Conservation (phyloP, 768 basidiomycete species). For the Tricholoma matsutake region DNA sequence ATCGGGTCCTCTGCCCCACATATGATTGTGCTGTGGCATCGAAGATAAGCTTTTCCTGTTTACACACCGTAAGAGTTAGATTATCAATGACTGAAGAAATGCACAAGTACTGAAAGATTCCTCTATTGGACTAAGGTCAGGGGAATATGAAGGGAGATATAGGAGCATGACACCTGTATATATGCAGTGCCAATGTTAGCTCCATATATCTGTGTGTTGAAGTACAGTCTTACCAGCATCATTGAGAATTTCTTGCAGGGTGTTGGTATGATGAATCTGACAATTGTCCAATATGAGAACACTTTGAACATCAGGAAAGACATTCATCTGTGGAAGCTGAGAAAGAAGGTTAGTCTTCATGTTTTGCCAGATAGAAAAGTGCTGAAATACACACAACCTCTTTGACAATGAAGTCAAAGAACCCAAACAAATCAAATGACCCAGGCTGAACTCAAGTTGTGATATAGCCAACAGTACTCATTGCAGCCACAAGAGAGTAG, state of each 20-base stretch:
- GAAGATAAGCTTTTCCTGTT: not conserved
- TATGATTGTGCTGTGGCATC: not conserved
- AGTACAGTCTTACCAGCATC: not conserved
- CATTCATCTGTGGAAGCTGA: not conserved
- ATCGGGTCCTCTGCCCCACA: not conserved
- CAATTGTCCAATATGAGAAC: too few relatives aligned
- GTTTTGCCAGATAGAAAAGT: not conserved
- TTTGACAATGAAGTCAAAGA: too few relatives aligned
- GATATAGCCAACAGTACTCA: too few relatives aligned
- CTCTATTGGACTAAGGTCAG: not conserved
- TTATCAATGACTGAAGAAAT: not conserved
- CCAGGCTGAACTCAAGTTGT: too few relatives aligned
- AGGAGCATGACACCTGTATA: not conserved
- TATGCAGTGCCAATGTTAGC: not conserved
- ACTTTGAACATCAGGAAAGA: not conserved
- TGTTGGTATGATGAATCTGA: too few relatives aligned
- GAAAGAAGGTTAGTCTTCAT: not conserved
- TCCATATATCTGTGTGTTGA: not conserved
- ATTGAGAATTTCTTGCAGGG: too few relatives aligned
- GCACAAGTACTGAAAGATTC: not conserved
- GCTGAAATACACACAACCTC: too few relatives aligned
- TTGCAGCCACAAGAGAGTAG: too few relatives aligned
- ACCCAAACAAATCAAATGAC: too few relatives aligned
- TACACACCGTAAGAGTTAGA: not conserved
- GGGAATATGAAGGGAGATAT: not conserved